A percentile compares a stretch with the other conserved stretches of the same genome.
Evolutionary conservation across 768 basidiomycete genomes (phyloP).

Genomic region (Pleurotus pulmonarius): DNA sequence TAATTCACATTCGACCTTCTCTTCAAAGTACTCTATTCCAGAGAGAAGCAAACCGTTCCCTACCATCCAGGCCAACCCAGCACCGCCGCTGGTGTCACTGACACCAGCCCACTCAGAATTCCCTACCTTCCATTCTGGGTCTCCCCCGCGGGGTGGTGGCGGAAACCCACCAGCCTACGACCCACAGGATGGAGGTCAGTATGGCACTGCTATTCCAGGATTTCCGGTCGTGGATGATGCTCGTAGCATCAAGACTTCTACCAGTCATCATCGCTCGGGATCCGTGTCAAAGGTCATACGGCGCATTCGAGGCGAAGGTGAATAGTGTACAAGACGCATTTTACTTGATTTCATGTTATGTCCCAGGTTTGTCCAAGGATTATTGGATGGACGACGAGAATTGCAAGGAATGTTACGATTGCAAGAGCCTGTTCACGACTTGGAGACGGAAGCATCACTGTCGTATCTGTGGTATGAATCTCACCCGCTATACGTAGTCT

Average conservation of each 20-base stretch:
- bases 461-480: constrained; percentile 83
- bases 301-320: constrained; percentile 86
- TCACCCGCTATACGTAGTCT: not conserved
- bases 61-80: constrained; percentile 51
- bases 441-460: constrained; percentile 98
- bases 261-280: constrained; percentile 67
- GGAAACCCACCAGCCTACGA: constrained; percentile 55
- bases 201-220: constrained; percentile 76
- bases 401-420: constrained; percentile 94
- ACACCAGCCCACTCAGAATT: constrained; percentile 83
- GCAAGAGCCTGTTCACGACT: constrained; percentile 89
- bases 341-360: not conserved
- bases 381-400: constrained; percentile 99
- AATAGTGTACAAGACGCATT: constrained; percentile 12
- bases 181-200: constrained; percentile 47
- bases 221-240: constrained; percentile 92
- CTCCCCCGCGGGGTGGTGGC: constrained; percentile 47
- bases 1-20: constrained; percentile 42
- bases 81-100: constrained; percentile 81
- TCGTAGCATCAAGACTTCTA: constrained; percentile 75
- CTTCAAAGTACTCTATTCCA: constrained; percentile 40
- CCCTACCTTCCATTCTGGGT: constrained; percentile 64
- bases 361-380: constrained; percentile 77
- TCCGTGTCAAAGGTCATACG: constrained; percentile 92
- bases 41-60: constrained; percentile 61